Conservation (phyloP, 2,329 filamentous ascomycete species). For the Nannizziopsis barbatae region DNA sequence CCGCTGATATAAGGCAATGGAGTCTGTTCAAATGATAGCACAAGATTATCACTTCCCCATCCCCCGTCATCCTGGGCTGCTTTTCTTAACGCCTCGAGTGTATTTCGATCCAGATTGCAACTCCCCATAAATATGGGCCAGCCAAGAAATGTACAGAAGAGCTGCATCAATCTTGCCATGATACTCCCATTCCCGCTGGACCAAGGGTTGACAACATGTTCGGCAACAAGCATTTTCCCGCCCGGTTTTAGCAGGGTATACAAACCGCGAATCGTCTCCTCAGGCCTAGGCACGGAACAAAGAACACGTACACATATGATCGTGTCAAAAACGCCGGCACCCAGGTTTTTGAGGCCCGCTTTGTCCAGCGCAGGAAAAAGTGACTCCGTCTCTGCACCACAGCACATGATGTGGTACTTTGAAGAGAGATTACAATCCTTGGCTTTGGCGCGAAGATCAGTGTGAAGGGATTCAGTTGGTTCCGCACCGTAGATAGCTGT, state of each 20-base stretch:
- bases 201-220: constrained; percentile 47
- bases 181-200: constrained; percentile 36
- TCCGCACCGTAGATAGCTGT: constrained; percentile 45
- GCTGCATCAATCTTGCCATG: constrained; percentile 37
- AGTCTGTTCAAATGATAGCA: constrained; percentile 30
- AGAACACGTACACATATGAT: constrained; percentile 45
- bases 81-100: constrained; percentile 32
- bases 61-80: constrained; percentile 34
- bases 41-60: constrained; percentile 42
- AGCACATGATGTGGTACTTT: constrained; percentile 42
- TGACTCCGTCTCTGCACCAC: constrained; percentile 38
- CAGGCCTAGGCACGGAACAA: constrained; percentile 43
- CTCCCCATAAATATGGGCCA: constrained; percentile 45
- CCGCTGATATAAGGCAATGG: constrained; percentile 34
- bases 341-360: constrained; percentile 22
- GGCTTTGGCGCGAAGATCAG: constrained; percentile 33
- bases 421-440: constrained; percentile 32
- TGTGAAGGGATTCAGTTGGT: constrained; percentile 41
- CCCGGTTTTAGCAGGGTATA: constrained; percentile 45
- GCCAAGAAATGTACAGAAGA: constrained; percentile 35
- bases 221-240: constrained; percentile 44
- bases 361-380: constrained; percentile 37
- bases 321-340: constrained; percentile 40
- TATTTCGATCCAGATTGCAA: constrained; percentile 43
- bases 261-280: constrained; percentile 37